A percentile compares a stretch with the other conserved stretches of the same genome.
Conservation (phyloP, 257 asterid species). For the Ehretia macrophylla region DNA sequence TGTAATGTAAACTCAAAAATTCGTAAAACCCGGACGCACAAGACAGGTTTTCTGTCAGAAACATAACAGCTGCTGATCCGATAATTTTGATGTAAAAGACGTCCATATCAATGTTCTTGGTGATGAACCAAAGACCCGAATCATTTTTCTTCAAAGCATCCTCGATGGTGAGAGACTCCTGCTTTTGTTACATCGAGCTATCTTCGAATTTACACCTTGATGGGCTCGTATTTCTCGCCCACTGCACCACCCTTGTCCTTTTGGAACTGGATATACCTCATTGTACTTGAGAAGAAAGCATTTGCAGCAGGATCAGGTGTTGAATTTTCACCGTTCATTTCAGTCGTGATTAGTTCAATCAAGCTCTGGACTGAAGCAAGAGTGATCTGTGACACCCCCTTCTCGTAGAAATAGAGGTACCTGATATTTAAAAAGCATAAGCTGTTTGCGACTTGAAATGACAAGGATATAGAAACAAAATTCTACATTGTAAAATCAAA, state of each 20-base stretch:
- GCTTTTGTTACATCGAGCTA: constrained; percentile 1
- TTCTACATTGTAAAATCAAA: neutral
- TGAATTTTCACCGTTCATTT: constrained; percentile 60
- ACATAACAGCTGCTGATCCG: too few species aligned
- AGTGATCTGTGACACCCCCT: constrained; percentile 74
- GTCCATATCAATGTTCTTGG: too few species aligned
- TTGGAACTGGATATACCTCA: constrained; percentile 86
- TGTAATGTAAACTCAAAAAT: neutral
- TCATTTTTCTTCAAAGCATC: neutral
- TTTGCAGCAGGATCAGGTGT: constrained; percentile 69
- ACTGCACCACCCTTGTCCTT: constrained; percentile 96
- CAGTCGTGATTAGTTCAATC: constrained; percentile 74
- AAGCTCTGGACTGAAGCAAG: constrained; percentile 81
- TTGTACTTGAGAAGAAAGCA: constrained; percentile 81
- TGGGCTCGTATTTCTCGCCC: constrained; percentile 77
- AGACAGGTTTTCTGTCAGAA: too few species aligned
- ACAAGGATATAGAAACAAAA: neutral
- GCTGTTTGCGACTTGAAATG: neutral
- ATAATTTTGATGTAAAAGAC: too few species aligned
- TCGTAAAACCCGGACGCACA: too few species aligned
- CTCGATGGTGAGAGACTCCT: neutral
- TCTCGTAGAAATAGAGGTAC: constrained; percentile 97
- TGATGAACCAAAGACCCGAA: too few species aligned
- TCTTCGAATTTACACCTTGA: constrained; percentile 31
- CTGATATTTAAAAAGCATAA: constrained; percentile 29